Conservation (phyloP, 495 filamentous ascomycete species). For the Penicillium coffeae region DNA sequence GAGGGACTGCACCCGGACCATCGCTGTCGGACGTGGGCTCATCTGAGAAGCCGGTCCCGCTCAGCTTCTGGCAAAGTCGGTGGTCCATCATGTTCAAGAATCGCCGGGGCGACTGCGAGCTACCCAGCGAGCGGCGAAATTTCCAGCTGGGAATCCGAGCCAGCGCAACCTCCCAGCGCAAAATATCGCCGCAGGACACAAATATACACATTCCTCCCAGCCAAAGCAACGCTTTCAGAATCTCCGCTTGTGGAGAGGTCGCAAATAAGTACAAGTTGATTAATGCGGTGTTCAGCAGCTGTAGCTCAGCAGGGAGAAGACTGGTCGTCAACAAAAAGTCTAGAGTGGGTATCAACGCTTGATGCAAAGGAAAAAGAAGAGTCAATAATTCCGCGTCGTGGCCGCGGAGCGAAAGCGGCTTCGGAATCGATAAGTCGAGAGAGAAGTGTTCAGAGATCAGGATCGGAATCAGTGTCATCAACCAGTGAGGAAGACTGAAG, state of each 20-base stretch:
- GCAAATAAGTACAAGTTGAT: constrained; percentile 80
- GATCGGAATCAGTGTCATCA: constrained; percentile 61
- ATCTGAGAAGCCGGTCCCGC: constrained; percentile 29
- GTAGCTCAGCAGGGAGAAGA: constrained; percentile 78
- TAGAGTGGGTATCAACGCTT: constrained; percentile 68
- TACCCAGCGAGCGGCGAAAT: constrained; percentile 57
- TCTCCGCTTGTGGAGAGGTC: constrained; percentile 75
- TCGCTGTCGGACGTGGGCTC: constrained; percentile 45
- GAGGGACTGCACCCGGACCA: constrained; percentile 20
- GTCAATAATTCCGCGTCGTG: constrained; percentile 58
- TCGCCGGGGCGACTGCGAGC: constrained; percentile 42
- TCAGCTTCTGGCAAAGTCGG: constrained; percentile 42
- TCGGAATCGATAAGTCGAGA: constrained; percentile 22
- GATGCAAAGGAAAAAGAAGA: constrained; percentile 81
- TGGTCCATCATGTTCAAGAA: constrained; percentile 52
- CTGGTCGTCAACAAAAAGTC: constrained; percentile 82
- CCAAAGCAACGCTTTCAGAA: constrained; percentile 82
- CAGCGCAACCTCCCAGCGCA: constrained; percentile 82
- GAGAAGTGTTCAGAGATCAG: constrained; percentile 45
- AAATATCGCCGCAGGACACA: constrained; percentile 64
- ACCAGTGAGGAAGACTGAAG: constrained; percentile 66
- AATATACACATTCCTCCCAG: constrained; percentile 77
- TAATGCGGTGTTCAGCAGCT: constrained; percentile 75
- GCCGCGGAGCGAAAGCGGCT: constrained; percentile 36
- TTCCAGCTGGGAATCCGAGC: constrained; percentile 90